Conservation (phyloP, 495 filamentous ascomycete genomes). For the Daldinia decipiens region DNA sequence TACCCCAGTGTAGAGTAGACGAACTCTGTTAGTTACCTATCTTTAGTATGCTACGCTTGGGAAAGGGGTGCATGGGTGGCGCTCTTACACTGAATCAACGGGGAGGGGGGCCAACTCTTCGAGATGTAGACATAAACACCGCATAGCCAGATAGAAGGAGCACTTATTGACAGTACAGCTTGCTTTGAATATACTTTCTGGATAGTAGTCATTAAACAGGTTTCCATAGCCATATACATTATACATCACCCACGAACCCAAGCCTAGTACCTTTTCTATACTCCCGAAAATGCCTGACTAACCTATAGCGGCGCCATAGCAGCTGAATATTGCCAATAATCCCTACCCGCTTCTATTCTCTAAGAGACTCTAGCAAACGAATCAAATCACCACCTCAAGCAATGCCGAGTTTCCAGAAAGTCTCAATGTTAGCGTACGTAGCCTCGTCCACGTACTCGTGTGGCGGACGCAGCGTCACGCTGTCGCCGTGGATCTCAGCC, state of each 20-base stretch:
- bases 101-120: too few relatives aligned
- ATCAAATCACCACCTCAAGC: conserved; percentile 18
- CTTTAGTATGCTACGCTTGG: too few relatives aligned
- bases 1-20: too few relatives aligned
- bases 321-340: background rate
- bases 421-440: conserved; percentile 59
- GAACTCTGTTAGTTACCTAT: too few relatives aligned
- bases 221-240: background rate
- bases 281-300: background rate
- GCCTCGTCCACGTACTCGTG: conserved; percentile 64
- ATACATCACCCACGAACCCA: background rate
- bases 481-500: conserved; percentile 65
- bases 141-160: too few relatives aligned
- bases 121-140: too few relatives aligned
- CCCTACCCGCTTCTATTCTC: background rate
- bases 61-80: too few relatives aligned
- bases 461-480: conserved; percentile 60
- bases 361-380: conserved; percentile 3
- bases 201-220: background rate
- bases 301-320: background rate
- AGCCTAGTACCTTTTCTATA: background rate
- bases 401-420: conserved; percentile 35
- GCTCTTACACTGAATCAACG: too few relatives aligned
- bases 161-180: background rate
- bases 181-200: background rate